Conservation (phyloP, 1,139 yeast species). For the Geotrichum restrictum region DNA sequence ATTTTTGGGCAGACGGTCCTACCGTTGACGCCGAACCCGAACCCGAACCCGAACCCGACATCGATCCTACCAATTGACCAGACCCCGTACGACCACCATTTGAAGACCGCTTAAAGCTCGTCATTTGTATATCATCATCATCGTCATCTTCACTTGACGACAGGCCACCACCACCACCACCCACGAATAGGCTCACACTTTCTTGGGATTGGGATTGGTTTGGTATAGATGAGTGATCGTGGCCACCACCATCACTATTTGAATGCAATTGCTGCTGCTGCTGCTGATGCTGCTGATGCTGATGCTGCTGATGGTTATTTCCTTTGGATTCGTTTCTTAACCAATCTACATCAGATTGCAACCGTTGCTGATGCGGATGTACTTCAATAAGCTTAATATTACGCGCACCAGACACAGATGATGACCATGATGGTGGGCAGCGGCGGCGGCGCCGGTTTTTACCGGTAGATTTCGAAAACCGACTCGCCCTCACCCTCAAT, state of each 20-base stretch:
- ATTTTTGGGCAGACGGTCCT: no score
- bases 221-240: background rate
- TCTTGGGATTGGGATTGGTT: background rate
- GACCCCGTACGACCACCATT: no score
- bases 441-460: background rate
- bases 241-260: background rate
- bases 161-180: conserved; percentile 4
- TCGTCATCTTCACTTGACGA: conserved; percentile 3
- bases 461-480: background rate
- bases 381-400: conserved; percentile 12
- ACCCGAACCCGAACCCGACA: background rate
- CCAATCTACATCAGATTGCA: conserved; percentile 15
- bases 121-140: conserved; percentile 8
- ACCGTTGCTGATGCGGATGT: conserved; percentile 10
- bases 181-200: conserved; percentile 10
- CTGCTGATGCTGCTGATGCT: no score
- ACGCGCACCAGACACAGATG: background rate
- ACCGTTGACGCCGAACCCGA: no score
- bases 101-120: conserved; percentile 1
- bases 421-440: background rate
- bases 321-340: background rate
- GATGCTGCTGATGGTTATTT: no score
- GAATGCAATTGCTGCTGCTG: background rate
- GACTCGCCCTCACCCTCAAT: no score
- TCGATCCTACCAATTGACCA: background rate